A percentile compares a stretch with the other conserved stretches of the same genome.
These are phyloP conservation scores for Gnaphalium uliginosum DNA, from an alignment of 129 eudicot genomes.

Conservation along the genomic window DNA sequence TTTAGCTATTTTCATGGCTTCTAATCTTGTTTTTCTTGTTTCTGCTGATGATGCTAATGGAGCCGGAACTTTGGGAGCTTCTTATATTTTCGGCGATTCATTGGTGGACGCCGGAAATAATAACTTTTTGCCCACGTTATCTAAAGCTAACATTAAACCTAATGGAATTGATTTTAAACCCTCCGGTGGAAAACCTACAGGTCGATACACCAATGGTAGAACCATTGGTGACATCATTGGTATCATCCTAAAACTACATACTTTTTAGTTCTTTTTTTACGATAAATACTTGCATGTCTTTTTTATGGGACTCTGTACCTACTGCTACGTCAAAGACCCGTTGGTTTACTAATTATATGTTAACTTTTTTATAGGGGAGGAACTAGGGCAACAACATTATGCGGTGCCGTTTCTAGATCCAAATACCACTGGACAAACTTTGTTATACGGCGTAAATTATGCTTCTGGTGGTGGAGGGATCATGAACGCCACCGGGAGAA, in stretches of 20 bases:
- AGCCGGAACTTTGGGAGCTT: slow-evolving; percentile 60
- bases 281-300: not conserved
- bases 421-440: slow-evolving; percentile 72
- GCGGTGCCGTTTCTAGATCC: slow-evolving; percentile 90
- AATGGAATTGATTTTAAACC: slow-evolving; percentile 90
- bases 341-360: not conserved
- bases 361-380: slow-evolving; percentile 56
- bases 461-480: slow-evolving; percentile 99
- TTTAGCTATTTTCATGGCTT: slow-evolving; percentile 28
- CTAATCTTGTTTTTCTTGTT: slow-evolving; percentile 11
- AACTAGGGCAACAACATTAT: slow-evolving; percentile 68
- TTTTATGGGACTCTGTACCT: too few relatives aligned
- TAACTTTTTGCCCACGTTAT: slow-evolving; percentile 73
- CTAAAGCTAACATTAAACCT: slow-evolving; percentile 77
- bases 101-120: slow-evolving; percentile 96
- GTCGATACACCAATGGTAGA: slow-evolving; percentile 88
- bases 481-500: slow-evolving; percentile 89
- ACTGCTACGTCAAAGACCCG: too few relatives aligned
- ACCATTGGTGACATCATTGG: slow-evolving; percentile 96
- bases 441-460: slow-evolving; percentile 82
- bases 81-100: slow-evolving; percentile 96
- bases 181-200: slow-evolving; percentile 82
- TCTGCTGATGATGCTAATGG: slow-evolving; percentile 35
- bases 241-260: slow-evolving; percentile 25
- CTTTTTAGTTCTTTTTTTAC: not conserved